Evolutionary conservation across 2,329 filamentous ascomycete species (phyloP).

Genomic region (Aspergillus puulaauensis): DNA sequence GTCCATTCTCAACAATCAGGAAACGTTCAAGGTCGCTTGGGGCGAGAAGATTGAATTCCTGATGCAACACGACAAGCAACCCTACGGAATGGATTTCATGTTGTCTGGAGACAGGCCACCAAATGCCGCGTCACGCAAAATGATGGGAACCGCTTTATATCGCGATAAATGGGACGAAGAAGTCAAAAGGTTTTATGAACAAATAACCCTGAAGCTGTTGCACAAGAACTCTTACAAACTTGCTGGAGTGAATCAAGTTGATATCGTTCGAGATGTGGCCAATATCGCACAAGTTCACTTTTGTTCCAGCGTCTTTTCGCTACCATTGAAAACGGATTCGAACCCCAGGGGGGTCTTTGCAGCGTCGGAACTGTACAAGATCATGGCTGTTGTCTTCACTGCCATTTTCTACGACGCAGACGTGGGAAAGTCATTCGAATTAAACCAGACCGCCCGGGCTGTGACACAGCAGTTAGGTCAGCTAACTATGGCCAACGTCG

Average conservation of each 20-base stretch:
- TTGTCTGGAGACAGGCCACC: slow-evolving; percentile 45
- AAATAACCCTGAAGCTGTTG: slow-evolving; percentile 47
- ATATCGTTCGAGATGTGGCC: slow-evolving; percentile 51
- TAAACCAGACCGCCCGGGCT: slow-evolving; percentile 50
- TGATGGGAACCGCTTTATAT: slow-evolving; percentile 46
- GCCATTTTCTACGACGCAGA: slow-evolving; percentile 57
- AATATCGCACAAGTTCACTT: slow-evolving; percentile 57
- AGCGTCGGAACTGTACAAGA: slow-evolving; percentile 54
- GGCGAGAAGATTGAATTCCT: slow-evolving; percentile 47
- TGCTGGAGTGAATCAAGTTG: slow-evolving; percentile 46
- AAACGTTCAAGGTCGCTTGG: slow-evolving; percentile 49
- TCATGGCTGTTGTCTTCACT: slow-evolving; percentile 54
- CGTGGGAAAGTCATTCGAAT: slow-evolving; percentile 51
- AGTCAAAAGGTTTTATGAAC: slow-evolving; percentile 49
- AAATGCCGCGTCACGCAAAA: slow-evolving; percentile 44
- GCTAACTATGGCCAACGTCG: slow-evolving; percentile 50
- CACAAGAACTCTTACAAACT: slow-evolving; percentile 48
- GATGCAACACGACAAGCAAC: slow-evolving; percentile 37
- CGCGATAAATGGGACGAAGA: slow-evolving; percentile 47
- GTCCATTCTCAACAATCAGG: slow-evolving; percentile 43
- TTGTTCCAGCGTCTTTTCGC: slow-evolving; percentile 53
- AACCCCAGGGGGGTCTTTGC: slow-evolving; percentile 53
- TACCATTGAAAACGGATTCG: slow-evolving; percentile 56
- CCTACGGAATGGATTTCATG: slow-evolving; percentile 48
- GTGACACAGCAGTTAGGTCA: slow-evolving; percentile 52